Base-by-base conservation (phyloP, 1,139 yeast genomes). In the Suhomyces chickasaworum region DNA sequence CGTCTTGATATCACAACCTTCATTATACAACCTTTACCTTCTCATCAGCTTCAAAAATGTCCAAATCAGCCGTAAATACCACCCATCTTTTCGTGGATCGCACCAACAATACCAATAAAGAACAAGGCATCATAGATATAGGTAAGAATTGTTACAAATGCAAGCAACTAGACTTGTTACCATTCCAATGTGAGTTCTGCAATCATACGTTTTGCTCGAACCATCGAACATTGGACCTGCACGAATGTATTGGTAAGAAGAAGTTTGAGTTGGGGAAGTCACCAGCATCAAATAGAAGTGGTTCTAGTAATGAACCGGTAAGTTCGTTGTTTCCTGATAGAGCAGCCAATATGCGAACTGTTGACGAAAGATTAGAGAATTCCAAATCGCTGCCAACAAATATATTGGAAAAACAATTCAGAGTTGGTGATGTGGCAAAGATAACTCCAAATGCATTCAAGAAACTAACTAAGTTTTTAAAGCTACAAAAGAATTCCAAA, bases 121-220 rank as follows among this genome's bases (percentile, higher is more conserved):
- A 66, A 29, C 69, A 64, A 39, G 83, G 83, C 15, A 66, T 86
- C 61, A 73, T 86, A 67, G 84, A 86, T 55, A 81, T 86, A 7
- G 93, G 93, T 3, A 71, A 79, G 51, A 86, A 84, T 58, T 86
- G 95, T 59, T 61, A 69, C 25, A 73, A 74, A 44, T 86, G 95
- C 61, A 71, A 80, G 42, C 80, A 77, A 55, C 63, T 84, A 5
- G 95, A 86, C 58, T 86, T 86, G 56, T 66, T 86, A 29, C 91
- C 95, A 1, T 85, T 81, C 62, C 71, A 68, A 33, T 86, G 95
- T 62, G 76, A 75, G 33, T 65, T 62, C 42, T 86, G 93, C 59
- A 64, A 75, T 13, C 61, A 65, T n/a, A 71, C 76, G 2, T 85
- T 71, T 55, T 86, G 95, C 60, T 67, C 78, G 1, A 70, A 74